Base-by-base conservation (phyloP, 2,329 filamentous ascomycete species). In the Coniella vitis region DNA sequence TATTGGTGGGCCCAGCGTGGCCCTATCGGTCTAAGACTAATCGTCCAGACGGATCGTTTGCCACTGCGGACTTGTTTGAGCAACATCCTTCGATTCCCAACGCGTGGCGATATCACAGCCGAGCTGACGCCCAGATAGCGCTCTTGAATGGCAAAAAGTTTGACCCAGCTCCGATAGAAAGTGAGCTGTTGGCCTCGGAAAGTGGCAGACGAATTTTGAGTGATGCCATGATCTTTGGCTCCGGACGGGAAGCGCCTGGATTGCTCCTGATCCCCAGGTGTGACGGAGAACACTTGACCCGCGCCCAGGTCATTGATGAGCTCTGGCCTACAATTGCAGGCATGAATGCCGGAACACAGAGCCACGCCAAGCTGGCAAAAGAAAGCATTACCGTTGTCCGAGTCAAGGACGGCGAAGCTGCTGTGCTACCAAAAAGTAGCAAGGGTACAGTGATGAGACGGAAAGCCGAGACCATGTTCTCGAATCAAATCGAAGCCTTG, bases 81-180 rank as follows among this genome's bases (percentile, higher is more conserved):
- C 66, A 67, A 1, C 81, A 86, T 57, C 57, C 69, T 1, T 65
- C 54, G 0, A 75, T 78, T 7, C 49, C 63, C 0, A 65, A 75
- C 47, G 77, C 79, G 0, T 86, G 81, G 81, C 71, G 72, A 31
- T 84, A 84, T 56, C 72, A 82, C 46, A 79, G 76, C 1, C 68
- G 83, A 35, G 72, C 74, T 1, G 83, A 86, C 55, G 73, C 77
- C 3, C 80, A 80, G 45, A 70, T 86, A 32, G 78, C 76, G 0
- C 68, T 86, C 4, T 66, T 78, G 9, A 86, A 81, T 7, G 82
- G 83, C 2, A 84, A 85, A 66, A 86, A 86, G 55, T 84, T 86
- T 52, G 80, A 85, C 55, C 81, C 82, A 1, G 73, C 75, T 2
- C 75, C 77, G 0, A 60, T 85, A 3, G 83, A 86, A 60, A 74